phyloP scores from a whole-genome alignment of 1,284 basidiomycete species.

The Heterobasidion parviporum region DNA sequence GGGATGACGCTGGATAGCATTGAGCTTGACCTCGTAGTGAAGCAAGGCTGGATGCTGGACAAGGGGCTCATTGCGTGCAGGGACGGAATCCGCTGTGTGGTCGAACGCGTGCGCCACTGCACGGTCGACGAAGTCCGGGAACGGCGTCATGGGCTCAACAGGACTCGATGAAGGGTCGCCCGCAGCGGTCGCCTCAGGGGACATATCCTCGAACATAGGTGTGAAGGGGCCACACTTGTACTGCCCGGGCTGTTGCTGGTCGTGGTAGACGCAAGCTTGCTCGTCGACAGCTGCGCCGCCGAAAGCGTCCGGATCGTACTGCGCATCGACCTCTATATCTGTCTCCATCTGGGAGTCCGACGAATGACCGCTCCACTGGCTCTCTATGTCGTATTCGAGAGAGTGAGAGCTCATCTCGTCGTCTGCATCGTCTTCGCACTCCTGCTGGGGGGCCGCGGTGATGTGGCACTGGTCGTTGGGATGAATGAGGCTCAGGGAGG shows the following conservation, averaged over 20 bases:
- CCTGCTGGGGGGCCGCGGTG: slow-evolving; percentile 6
- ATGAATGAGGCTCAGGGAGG: slow-evolving; percentile 35
- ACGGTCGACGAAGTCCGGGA: slow-evolving; percentile 66
- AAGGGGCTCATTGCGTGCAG: neutral
- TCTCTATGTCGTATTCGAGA: slow-evolving; percentile 26
- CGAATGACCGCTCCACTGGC: slow-evolving; percentile 25
- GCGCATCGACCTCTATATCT: slow-evolving; percentile 16
- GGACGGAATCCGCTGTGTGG: neutral
- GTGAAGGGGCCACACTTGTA: slow-evolving; percentile 47
- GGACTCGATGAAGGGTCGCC: slow-evolving; percentile 57
- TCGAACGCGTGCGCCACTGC: slow-evolving; percentile 36
- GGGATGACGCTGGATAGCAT: neutral
- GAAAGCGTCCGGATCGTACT: neutral
- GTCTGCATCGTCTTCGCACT: slow-evolving; percentile 27
- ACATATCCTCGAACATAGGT: slow-evolving; percentile 59
- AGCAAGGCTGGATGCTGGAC: neutral
- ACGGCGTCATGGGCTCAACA: slow-evolving; percentile 63
- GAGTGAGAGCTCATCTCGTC: slow-evolving; percentile 36
- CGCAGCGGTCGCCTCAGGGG: slow-evolving; percentile 41
- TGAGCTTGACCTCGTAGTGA: no score
- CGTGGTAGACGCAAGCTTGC: slow-evolving; percentile 2
- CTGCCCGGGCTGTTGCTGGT: slow-evolving; percentile 6
- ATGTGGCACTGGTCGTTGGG: slow-evolving; percentile 1
- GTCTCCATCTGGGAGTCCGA: slow-evolving; percentile 17
- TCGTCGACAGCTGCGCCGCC: neutral